phyloP scores from a whole-genome alignment of 2,329 filamentous ascomycete species.

The Pestalotiopsis fici region DNA sequence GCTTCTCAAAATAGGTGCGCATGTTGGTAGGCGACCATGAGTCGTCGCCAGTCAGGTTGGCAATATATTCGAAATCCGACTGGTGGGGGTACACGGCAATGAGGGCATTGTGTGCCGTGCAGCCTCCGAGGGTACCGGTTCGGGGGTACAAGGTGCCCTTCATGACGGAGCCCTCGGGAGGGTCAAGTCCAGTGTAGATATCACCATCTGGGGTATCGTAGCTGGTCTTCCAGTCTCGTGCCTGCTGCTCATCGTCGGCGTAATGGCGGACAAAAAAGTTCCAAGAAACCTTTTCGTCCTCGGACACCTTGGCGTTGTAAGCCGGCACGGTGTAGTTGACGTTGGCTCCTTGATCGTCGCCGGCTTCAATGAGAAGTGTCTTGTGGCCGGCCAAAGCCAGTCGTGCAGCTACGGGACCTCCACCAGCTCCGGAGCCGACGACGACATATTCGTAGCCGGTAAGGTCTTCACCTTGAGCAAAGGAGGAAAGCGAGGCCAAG shows the following conservation, averaged over 20 bases:
- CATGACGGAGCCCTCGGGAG: conserved; percentile 48
- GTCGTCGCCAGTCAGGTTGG: conserved; percentile 52
- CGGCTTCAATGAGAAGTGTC: conserved; percentile 60
- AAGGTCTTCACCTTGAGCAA: not conserved
- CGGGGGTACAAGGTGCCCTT: conserved; percentile 59
- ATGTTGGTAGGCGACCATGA: conserved; percentile 59
- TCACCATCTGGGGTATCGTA: conserved; percentile 50
- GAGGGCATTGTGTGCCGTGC: conserved; percentile 56
- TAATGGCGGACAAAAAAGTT: conserved; percentile 66
- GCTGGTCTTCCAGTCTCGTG: conserved; percentile 57
- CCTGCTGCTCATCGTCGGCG: conserved; percentile 49
- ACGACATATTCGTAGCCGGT: conserved; percentile 59
- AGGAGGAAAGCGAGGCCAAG: not conserved
- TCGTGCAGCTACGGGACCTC: conserved; percentile 57
- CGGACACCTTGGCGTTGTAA: conserved; percentile 50
- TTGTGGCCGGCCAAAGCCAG: conserved; percentile 60
- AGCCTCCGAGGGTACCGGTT: conserved; percentile 57
- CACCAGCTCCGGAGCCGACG: conserved; percentile 62
- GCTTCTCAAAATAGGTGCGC: conserved; percentile 53
- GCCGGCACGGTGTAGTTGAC: conserved; percentile 54
- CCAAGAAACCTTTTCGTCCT: conserved; percentile 58
- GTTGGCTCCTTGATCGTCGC: conserved; percentile 52
- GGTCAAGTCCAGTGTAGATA: conserved; percentile 51
- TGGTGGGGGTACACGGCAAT: conserved; percentile 53
- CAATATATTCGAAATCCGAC: conserved; percentile 55